Conservation (phyloP, 2,329 filamentous ascomycete genomes). For the Fusarium bactridioides region DNA sequence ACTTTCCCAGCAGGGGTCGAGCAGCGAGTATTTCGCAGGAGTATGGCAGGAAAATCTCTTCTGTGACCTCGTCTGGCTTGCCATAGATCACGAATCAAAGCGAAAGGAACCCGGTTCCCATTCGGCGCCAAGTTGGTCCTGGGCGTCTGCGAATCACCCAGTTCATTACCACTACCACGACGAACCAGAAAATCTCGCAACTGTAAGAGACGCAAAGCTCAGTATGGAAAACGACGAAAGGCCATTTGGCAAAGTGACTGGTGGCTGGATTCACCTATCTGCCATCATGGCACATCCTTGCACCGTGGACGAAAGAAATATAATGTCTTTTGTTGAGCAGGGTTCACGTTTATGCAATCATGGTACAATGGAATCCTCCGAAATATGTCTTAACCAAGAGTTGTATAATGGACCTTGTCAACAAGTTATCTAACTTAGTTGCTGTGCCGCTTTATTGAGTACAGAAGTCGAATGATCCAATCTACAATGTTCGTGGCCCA, state of each 20-base stretch:
- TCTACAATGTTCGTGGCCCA: neutral
- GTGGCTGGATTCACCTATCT: neutral
- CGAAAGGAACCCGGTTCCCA: neutral
- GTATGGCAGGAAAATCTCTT: neutral
- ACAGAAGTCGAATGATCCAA: neutral
- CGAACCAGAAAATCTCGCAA: neutral
- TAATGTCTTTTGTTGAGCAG: accelerated
- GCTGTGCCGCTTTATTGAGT: neutral
- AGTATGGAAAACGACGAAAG: accelerated
- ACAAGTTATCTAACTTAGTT: neutral
- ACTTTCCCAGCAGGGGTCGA: accelerated
- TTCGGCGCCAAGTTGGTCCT: neutral
- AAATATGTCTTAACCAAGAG: neutral
- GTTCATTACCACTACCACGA: accelerated
- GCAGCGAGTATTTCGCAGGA: neutral
- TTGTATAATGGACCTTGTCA: neutral
- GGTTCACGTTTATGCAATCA: accelerated
- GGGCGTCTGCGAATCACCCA: neutral
- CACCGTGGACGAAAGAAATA: accelerated
- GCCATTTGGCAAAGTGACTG: neutral
- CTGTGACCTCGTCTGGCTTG: neutral
- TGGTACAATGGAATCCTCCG: accelerated
- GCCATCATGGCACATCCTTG: neutral
- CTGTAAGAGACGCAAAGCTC: neutral
- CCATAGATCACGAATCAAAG: accelerated